Base-by-base conservation (phyloP, 345 rosid genomes). In the Boechera stricta region DNA sequence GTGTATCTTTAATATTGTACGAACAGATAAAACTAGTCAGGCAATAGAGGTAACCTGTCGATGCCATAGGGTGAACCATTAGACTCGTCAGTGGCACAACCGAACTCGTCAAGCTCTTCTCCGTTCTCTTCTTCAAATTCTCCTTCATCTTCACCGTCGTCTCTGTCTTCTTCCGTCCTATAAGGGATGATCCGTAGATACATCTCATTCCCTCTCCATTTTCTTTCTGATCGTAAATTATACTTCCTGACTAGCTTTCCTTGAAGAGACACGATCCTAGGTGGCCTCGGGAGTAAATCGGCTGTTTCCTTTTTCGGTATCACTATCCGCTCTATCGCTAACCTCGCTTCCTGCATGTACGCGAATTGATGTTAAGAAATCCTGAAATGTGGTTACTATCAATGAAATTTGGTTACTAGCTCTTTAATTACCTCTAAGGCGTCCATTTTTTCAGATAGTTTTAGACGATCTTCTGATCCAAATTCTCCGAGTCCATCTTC, bases 281-380 rank as follows among this genome's bases (percentile, higher is more conserved):
- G 10, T 49, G 89, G 80, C 82, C 98, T 88, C 3, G 92, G 87
- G 10, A 91, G 91, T 69, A 91, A 84, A 78, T 90, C 94, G 6
- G 82, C 86, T 9, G 86, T 55, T 84, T 94, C 88, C 26, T 82
- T 90, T 66, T 86, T 81, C 5, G 90, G 93, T 56, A 94, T 88
- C 51, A 91, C 97, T 61, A 86, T 84, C 71, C 86, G 84, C 82
- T 91, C 92, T 45, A 91, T 87, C 3, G 96, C 94, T 64, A 91
- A 76, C 74, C 97, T 85, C 16, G 90, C 94, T 85, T 94, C 96
- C 98, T 91, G 87, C 52, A 72, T 56, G 65, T 21, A 21, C 21
- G 15, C 16, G 2, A 55, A 38, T 39, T 7, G 6, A 56, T 65
- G 15, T 29, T 10, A 65, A 47, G 8, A 32, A 56, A 78, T 41